phyloP scores from a whole-genome alignment of 805 yeast genomes.

The Wickerhamomyces subpelliculosus region DNA sequence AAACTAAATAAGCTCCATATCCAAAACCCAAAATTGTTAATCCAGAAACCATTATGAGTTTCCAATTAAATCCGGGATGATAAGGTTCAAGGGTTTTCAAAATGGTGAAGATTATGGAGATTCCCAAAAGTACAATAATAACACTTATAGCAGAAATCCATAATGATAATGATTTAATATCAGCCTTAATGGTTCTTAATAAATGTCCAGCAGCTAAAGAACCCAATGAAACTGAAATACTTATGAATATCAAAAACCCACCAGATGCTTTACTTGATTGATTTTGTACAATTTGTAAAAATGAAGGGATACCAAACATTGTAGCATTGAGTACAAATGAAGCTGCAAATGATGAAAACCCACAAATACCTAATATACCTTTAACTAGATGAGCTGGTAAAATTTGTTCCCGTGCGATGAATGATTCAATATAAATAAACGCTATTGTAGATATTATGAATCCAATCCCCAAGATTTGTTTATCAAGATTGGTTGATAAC shows the following conservation, averaged over 20 bases:
- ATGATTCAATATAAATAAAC: constrained; percentile 29
- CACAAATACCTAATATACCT: constrained; percentile 29
- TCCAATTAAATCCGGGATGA: constrained; percentile 7
- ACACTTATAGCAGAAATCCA: constrained; percentile 1
- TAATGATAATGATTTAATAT: constrained; percentile 1
- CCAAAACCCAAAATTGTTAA: constrained; percentile 26
- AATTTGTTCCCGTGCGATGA: constrained; percentile 27
- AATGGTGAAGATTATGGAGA: constrained; percentile 1
- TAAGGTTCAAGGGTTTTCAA: constrained; percentile 5
- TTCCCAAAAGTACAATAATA: constrained; percentile 3
- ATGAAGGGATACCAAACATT: not conserved
- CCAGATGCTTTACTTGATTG: constrained; percentile 29
- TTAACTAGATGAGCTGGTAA: constrained; percentile 29
- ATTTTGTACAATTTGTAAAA: constrained; percentile 28
- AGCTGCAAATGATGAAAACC: constrained; percentile 11
- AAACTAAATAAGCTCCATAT: constrained; percentile 30
- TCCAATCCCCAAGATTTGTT: not conserved
- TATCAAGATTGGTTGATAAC: constrained; percentile 18
- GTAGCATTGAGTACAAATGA: constrained; percentile 7
- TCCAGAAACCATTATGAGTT: constrained; percentile 16
- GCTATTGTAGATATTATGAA: constrained; percentile 5
- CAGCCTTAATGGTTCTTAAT: constrained; percentile 2
- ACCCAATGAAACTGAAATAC: constrained; percentile 13
- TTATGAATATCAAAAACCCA: constrained; percentile 27
- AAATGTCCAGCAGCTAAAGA: constrained; percentile 28